phyloP scores from a whole-genome alignment of 805 yeast species.

The Ogataea methanolica region DNA sequence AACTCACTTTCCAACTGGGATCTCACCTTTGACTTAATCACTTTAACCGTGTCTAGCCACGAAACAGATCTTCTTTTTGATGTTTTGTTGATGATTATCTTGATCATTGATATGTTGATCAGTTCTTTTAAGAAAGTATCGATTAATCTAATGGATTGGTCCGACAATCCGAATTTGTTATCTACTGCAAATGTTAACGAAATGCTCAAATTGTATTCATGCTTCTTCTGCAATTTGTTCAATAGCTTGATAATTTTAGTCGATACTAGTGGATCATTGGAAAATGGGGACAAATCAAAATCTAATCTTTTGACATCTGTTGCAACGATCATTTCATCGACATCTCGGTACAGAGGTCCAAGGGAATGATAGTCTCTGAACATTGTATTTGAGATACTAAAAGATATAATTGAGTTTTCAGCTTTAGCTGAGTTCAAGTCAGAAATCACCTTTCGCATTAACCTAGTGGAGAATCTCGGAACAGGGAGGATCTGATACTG shows the following conservation, averaged over 20 bases:
- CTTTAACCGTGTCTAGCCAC: background rate
- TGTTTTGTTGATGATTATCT: background rate
- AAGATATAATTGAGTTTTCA: background rate
- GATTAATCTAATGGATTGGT: background rate
- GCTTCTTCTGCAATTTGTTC: background rate
- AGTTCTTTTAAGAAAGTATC: background rate
- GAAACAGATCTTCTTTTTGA: background rate
- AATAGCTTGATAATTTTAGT: background rate
- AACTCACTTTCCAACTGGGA: background rate
- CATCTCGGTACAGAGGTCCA: background rate
- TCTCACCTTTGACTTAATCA: background rate
- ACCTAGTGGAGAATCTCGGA: background rate
- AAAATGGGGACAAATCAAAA: background rate
- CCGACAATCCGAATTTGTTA: background rate
- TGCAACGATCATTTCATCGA: background rate
- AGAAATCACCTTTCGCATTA: background rate
- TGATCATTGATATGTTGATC: constrained; percentile 2
- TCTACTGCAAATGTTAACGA: constrained; percentile 1
- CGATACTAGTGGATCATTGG: background rate
- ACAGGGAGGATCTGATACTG: constrained; percentile 1
- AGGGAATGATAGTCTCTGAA: background rate
- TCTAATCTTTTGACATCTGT: background rate
- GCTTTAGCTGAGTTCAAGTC: background rate
- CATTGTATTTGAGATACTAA: background rate
- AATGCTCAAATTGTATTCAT: constrained; percentile 1